A percentile compares a stretch with the other conserved stretches of the same genome.
These are phyloP conservation scores for Gamsiella multidivaricata DNA, from an alignment of 192 early-diverging fungal species.

Conservation along the genomic window DNA sequence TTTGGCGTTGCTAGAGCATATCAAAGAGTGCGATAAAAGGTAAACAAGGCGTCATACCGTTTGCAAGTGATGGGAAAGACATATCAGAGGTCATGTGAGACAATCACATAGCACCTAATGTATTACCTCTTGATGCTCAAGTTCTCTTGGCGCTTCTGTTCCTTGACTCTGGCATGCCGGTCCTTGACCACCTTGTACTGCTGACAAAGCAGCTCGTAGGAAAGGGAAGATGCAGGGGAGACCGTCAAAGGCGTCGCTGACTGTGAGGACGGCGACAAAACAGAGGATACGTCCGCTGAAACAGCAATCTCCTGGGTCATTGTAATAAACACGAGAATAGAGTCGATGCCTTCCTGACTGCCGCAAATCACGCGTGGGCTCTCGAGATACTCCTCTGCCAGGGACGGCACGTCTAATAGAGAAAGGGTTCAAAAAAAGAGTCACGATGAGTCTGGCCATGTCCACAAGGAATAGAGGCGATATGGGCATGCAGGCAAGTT, in stretches of 20 bases:
- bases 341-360: not conserved
- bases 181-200: not conserved
- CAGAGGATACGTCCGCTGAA: not conserved
- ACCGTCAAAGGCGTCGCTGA: not conserved
- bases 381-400: not conserved
- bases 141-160: not conserved
- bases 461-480: not conserved
- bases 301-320: constrained; percentile 14
- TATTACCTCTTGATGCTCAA: constrained; percentile 3
- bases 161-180: not conserved
- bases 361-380: not conserved
- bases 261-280: not conserved
- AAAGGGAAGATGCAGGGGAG: not conserved
- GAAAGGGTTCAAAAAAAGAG: not conserved
- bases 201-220: constrained; percentile 3
- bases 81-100: constrained; percentile 4
- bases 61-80: constrained; percentile 10
- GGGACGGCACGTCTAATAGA: not conserved
- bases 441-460: not conserved
- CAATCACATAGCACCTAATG: not conserved
- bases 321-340: constrained; percentile 1
- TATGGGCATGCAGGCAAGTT: not conserved
- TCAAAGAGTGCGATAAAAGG: not conserved
- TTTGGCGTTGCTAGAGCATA: not conserved
- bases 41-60: not conserved